Conservation (phyloP, 805 yeast species). For the Candida namnaoensis region DNA sequence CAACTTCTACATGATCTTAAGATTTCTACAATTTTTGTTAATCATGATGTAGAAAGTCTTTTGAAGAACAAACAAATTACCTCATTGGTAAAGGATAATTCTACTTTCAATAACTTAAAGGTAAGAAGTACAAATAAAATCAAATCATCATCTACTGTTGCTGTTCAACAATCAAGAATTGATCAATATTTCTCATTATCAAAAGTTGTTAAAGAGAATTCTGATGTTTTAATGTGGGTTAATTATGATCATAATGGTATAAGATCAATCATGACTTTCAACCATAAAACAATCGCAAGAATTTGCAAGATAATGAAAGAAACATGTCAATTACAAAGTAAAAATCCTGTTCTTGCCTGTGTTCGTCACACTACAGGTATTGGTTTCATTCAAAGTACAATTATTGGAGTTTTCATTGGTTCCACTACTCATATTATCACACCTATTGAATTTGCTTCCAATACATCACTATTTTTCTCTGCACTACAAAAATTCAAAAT, state of each 20-base stretch:
- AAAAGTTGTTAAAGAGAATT: conserved; percentile 22
- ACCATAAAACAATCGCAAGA: conserved; percentile 59
- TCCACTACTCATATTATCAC: conserved; percentile 76
- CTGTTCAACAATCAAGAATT: conserved; percentile 7
- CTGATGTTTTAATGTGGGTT: conserved; percentile 56
- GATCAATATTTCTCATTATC: conserved; percentile 23
- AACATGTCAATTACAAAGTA: conserved; percentile 74
- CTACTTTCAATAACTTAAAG: conserved; percentile 34
- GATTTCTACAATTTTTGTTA: conserved; percentile 65
- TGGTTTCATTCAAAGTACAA: conserved; percentile 81
- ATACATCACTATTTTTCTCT: conserved; percentile 64
- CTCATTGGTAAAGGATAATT: conserved; percentile 41
- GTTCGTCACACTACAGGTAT: conserved; percentile 78
- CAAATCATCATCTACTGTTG: conserved; percentile 19
- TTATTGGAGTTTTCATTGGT: conserved; percentile 82
- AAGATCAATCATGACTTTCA: conserved; percentile 40
- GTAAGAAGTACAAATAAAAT: conserved; percentile 62
- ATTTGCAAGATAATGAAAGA: conserved; percentile 87
- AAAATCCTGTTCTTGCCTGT: conserved; percentile 73
- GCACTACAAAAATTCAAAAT: conserved; percentile 70
- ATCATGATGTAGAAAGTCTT: conserved; percentile 62
- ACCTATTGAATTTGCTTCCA: conserved; percentile 66
- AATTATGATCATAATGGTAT: conserved; percentile 67
- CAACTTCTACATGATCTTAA: conserved; percentile 63
- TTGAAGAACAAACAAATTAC: conserved; percentile 62